Evolutionary conservation across 2,329 filamentous ascomycete species (phyloP), one percentile per base, ranked within the genome.

Genomic region (Fusarium sp.): DNA sequence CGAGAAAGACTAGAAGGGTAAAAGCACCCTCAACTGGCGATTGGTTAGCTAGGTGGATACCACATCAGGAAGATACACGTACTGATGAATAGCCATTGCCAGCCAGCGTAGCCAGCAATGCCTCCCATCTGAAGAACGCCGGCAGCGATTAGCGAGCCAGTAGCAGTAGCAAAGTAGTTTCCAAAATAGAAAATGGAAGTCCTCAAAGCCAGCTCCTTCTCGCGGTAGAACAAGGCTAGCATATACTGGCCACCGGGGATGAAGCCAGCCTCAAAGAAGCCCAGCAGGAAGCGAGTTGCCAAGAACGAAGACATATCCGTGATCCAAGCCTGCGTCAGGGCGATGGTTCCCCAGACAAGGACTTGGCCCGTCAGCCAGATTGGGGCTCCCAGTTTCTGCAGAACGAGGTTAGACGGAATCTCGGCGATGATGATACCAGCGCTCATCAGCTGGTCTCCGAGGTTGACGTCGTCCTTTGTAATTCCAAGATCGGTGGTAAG

Each of bases 401-500:
- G 70, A 1, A 78, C 42, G 0, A 78, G 50, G 27, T 78, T 78
- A 45, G 73, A 78, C 0, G 76, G 74, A 0, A 78, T 73, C 14
- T 86, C 82, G 5, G 82, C 81, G 6, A 88, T 74, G 18, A 88
- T 84, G n/a, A 88, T 88, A 0, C 85, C 86, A 3, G 84, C 80
- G 0, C 83, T 84, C 20, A 87, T 80, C 54, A 89, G 79, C 68
- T 87, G 85, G 6, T 85, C 83, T 6, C 87, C 87, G 7, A 87
- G 77, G 40, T 88, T 89, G 68, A 88, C 84, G 42, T 88, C 83
- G 70, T 87, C 84, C 18, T 86, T 86, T 0, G 82, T 85, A 63
- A 89, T 85, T 16, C 81, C 79, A 1, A 88, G 80, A 62, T 88
- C 87, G 14, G 82, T 69, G 8, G 85, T 83, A 59, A 89, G 84